These are phyloP conservation scores for Lathyrus sativus DNA, from an alignment of 306 rosid genomes.

Conservation along the genomic window DNA sequence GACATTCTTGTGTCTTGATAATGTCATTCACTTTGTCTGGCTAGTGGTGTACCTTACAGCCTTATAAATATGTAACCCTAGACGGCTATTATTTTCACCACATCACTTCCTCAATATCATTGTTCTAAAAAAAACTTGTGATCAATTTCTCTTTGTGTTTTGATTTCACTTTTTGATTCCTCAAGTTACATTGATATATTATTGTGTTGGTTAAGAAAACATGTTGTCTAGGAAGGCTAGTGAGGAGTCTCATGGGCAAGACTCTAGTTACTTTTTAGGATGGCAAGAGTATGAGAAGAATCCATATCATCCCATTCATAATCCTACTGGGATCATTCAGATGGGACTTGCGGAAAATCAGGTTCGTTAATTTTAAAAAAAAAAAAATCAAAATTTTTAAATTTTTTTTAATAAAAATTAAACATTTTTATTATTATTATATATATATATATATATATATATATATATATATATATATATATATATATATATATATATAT, in stretches of 20 bases:
- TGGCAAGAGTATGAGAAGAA: slow-evolving; percentile 82
- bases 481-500: no score
- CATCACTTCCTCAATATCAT: slow-evolving; percentile 4
- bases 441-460: no score
- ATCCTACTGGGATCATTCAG: slow-evolving; percentile 80
- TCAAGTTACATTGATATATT: not conserved
- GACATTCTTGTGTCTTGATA: not conserved
- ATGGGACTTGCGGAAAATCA: slow-evolving; percentile 97
- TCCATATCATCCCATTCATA: slow-evolving; percentile 61
- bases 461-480: no score
- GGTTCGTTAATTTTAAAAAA: not conserved
- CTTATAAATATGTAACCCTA: slow-evolving; percentile 47
- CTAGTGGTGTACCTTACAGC: slow-evolving; percentile 8
- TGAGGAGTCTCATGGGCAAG: slow-evolving; percentile 74
- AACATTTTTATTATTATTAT: no score
- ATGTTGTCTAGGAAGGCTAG: slow-evolving; percentile 68
- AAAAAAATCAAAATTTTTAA: no score
- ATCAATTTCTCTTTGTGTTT: not conserved
- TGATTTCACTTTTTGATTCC: slow-evolving; percentile 17
- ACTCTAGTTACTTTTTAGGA: slow-evolving; percentile 78
- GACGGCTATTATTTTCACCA: slow-evolving; percentile 19
- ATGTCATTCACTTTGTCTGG: slow-evolving; percentile 39
- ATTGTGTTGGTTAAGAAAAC: not conserved
- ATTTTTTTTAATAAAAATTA: no score
- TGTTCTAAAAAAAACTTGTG: not conserved